Evolutionary conservation across 306 rosid genomes (phyloP), one percentile per base, ranked within the genome.

Genomic region (Sicyos edulis): DNA sequence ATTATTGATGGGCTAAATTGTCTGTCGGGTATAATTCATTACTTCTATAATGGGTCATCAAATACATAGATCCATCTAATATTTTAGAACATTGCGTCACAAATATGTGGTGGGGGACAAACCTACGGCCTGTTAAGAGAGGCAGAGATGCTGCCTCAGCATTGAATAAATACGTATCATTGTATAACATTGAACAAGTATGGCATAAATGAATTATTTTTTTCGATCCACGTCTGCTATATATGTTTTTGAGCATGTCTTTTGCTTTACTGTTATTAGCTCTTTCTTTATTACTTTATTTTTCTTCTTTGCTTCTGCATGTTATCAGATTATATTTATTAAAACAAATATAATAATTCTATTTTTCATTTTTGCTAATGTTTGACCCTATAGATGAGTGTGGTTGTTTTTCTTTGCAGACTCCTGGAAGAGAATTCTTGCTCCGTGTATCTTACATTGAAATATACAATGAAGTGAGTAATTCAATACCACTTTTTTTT

Each of bases 391-490:
- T 55, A 52, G 54, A 60, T 29, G 60, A 54, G 40, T 50, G 42
- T 50, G 42, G 15, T 47, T 73, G 77, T 12, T 17, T 69, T 62
- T 63, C 45, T 75, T 51, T 85, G 84, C 90, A 95, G 99, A 91
- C 99, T 72, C 99, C 99, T 53, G 99, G 97, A 80, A 86, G 97
- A 71, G 99, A 95, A 80, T 95, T 95, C 90, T 80, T 95, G 81
- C 95, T 95, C 34, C 92, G 99, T 12, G 97, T 95, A 52, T 95
- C 99, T 51, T 95, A 91, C 80, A 87, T 95, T 73, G 99, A 95
- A 85, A 95, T 95, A 78, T 95, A 95, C 78, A 95, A 95, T 45
- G 99, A 95, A 96, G 99, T 93, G 66, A 78, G 82, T 77, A 34
- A 51, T 52, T 50, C 49, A 14, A 66, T 56, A 53, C 57, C 26